phyloP scores from a whole-genome alignment of 164 flowering plant genomes.

The Paratinospora sagittata region DNA sequence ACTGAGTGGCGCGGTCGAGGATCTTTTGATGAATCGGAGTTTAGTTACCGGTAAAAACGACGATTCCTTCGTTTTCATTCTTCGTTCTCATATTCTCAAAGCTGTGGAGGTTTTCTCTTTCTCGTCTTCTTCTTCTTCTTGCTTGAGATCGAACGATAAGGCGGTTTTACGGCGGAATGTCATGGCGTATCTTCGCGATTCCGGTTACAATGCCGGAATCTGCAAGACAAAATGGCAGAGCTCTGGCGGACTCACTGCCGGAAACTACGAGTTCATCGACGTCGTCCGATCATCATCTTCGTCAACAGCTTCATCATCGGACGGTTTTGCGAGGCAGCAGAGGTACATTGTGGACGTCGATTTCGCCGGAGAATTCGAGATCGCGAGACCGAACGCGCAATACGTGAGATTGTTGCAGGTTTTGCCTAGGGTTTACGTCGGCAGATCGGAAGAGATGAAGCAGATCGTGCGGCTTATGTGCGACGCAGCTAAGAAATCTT shows the following conservation, averaged over 20 bases:
- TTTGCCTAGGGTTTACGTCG: constrained; percentile 56
- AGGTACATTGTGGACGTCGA: constrained; percentile 60
- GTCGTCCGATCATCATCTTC: constrained; percentile 26
- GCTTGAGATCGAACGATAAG: constrained; percentile 22
- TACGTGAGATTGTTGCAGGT: constrained; percentile 27
- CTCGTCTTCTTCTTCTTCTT: constrained; percentile 6
- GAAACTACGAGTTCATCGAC: constrained; percentile 72
- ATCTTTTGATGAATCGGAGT: neutral
- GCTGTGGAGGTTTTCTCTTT: neutral
- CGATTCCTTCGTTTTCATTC: constrained; percentile 26
- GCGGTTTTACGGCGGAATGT: constrained; percentile 36
- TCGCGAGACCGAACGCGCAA: constrained; percentile 57
- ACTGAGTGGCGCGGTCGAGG: neutral
- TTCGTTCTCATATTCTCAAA: constrained; percentile 9
- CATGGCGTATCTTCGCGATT: constrained; percentile 43
- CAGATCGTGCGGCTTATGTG: no score
- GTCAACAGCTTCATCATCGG: no score
- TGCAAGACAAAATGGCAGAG: constrained; percentile 76
- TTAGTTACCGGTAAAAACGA: neutral
- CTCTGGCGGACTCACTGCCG: constrained; percentile 43
- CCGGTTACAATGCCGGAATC: constrained; percentile 72
- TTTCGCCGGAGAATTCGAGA: constrained; percentile 55
- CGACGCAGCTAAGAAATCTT: constrained; percentile 53
- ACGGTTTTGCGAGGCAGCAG: neutral
- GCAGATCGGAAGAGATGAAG: constrained; percentile 56